A percentile compares a stretch with the other conserved stretches of the same genome.
Evolutionary conservation across 306 rosid species (phyloP).

Genomic region (Canavalia ensiformis): DNA sequence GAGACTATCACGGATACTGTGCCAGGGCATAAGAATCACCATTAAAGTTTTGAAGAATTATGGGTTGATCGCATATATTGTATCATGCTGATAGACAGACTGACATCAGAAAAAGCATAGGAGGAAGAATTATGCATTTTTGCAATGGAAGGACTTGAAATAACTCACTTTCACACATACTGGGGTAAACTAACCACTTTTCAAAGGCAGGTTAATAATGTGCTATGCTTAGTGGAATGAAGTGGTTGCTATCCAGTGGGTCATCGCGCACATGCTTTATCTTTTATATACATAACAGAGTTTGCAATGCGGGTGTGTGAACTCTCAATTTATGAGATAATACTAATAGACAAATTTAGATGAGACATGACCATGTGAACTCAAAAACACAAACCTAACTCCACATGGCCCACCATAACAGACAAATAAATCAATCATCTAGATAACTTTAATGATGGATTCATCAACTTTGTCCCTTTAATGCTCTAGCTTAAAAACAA

Average conservation of each 20-base stretch:
- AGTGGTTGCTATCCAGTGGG: constrained; percentile 34
- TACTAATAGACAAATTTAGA: background rate
- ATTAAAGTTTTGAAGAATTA: background rate
- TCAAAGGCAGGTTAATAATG: background rate
- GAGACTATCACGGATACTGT: background rate
- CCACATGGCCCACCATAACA: constrained; percentile 46
- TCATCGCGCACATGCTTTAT: background rate
- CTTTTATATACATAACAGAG: background rate
- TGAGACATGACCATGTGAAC: constrained; percentile 5
- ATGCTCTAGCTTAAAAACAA: constrained; percentile 2
- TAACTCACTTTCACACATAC: background rate
- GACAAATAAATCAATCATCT: constrained; percentile 4
- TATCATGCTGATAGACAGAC: constrained; percentile 1
- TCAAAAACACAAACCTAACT: background rate
- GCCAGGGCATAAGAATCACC: background rate
- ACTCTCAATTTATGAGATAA: background rate
- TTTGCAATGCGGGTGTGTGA: constrained; percentile 1
- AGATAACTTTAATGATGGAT: constrained; percentile 40
- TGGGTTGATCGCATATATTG: background rate
- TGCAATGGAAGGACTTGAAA: background rate
- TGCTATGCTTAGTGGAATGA: constrained; percentile 44
- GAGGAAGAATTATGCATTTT: background rate
- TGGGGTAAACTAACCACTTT: background rate
- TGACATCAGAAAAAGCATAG: background rate
- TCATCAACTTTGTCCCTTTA: background rate